phyloP scores from a whole-genome alignment of 371 early-diverging fungal species.

The Batkoa obscura region DNA sequence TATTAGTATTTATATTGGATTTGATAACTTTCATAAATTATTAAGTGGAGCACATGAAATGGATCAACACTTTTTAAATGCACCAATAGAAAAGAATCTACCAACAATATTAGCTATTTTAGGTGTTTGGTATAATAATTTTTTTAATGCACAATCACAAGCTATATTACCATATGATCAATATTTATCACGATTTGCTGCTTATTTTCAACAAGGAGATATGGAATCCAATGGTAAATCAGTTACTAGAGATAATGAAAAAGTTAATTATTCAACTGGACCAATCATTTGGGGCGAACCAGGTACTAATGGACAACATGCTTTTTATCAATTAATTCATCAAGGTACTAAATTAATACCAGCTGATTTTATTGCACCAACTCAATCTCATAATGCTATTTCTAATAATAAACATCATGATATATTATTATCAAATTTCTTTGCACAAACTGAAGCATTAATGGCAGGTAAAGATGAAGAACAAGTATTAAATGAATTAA shows the following conservation, averaged over 20 bases:
- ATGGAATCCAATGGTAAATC: slow-evolving; percentile 99
- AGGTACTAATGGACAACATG: slow-evolving; percentile 99
- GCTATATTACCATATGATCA: slow-evolving; percentile 97
- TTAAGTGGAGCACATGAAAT: slow-evolving; percentile 88
- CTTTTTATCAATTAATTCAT: slow-evolving; percentile 98
- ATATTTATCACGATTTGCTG: slow-evolving; percentile 90
- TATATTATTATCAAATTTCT: slow-evolving; percentile 93
- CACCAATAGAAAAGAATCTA: slow-evolving; percentile 76
- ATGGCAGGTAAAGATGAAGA: slow-evolving; percentile 73
- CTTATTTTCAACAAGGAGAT: slow-evolving; percentile 97
- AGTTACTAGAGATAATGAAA: slow-evolving; percentile 55
- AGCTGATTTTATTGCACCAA: slow-evolving; percentile 89
- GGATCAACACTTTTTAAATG: slow-evolving; percentile 86
- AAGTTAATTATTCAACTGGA: slow-evolving; percentile 71
- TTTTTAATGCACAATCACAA: slow-evolving; percentile 82
- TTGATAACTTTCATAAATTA: slow-evolving; percentile 83
- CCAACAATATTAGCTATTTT: slow-evolving; percentile 82
- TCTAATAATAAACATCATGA: slow-evolving; percentile 63
- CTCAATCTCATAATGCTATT: slow-evolving; percentile 76
- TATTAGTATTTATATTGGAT: slow-evolving; percentile 89
- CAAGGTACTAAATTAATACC: slow-evolving; percentile 96
- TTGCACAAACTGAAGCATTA: slow-evolving; percentile 97
- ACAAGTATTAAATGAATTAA: slow-evolving; percentile 56
- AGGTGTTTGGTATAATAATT: slow-evolving; percentile 98
- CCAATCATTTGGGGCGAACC: slow-evolving; percentile 99